A percentile compares a stretch with the other conserved stretches of the same genome.
These are phyloP conservation scores for Smittium culicis DNA, from an alignment of 371 early-diverging fungal species.

Conservation along the genomic window DNA sequence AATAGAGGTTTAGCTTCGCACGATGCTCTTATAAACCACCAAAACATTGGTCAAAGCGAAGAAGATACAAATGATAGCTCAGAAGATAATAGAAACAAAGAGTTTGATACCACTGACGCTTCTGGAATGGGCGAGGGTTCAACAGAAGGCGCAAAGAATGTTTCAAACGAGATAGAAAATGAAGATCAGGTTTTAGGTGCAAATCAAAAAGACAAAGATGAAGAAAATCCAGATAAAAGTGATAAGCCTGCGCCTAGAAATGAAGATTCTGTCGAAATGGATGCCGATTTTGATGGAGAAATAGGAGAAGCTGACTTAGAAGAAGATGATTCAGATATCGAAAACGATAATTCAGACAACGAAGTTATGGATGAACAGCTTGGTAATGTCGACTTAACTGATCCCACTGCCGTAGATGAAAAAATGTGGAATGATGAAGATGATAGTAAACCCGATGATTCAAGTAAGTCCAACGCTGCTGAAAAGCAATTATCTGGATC, in stretches of 20 bases:
- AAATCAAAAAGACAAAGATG: conserved; percentile 50
- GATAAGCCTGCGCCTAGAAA: conserved; percentile 39
- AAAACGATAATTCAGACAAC: conserved; percentile 37
- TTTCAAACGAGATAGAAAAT: conserved; percentile 91
- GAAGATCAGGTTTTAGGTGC: conserved; percentile 84
- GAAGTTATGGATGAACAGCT: conserved; percentile 74
- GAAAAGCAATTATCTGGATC: conserved; percentile 36
- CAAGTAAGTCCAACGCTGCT: conserved; percentile 38
- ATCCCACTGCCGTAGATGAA: conserved; percentile 85
- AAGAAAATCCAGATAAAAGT: conserved; percentile 35
- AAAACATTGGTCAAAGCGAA: conserved; percentile 30
- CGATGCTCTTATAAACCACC: background rate
- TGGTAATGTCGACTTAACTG: conserved; percentile 75
- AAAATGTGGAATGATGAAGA: conserved; percentile 93
- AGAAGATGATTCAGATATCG: conserved; percentile 46
- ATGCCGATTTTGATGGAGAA: conserved; percentile 86
- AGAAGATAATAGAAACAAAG: conserved; percentile 34
- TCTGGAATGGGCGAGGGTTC: conserved; percentile 90
- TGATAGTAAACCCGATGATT: conserved; percentile 45
- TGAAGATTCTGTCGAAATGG: conserved; percentile 91
- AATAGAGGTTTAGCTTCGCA: conserved; percentile 66
- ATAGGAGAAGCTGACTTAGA: conserved; percentile 72
- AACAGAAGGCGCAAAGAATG: conserved; percentile 88
- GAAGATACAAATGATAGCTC: conserved; percentile 38
- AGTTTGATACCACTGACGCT: conserved; percentile 20